Base-by-base conservation (phyloP, 2,329 filamentous ascomycete species). In the Chaetomium sp. region DNA sequence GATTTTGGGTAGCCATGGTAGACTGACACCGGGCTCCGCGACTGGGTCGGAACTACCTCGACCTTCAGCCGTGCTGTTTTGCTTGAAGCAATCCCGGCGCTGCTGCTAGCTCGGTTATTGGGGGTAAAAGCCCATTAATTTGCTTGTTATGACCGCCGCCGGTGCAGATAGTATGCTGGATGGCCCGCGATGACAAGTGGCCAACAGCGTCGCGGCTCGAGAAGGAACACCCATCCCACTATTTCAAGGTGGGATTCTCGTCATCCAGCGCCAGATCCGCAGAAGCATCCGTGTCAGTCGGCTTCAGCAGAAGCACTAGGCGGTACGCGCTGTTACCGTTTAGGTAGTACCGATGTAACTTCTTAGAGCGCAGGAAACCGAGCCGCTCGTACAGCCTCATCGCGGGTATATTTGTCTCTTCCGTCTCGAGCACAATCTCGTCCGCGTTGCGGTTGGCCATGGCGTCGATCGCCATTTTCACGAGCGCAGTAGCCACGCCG, bases 261-360 rank as follows among this genome's bases (percentile, higher is more conserved):
- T 74, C 76, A 27, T 77, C 75, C 25, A 77, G 73, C 3, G 75
- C 76, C 35, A 74, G 66, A 53, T 78, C 76, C 8, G 75, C 70
- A 3, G 73, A 73, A 7, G 74, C 73, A 58, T 82, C 80, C 2
- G 76, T 72, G 56, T 83, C 80, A 45, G 79, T 68, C 3, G 79
- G 72, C 74, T 90, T 93, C 60, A 97, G 79, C 68, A 93, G 89
- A 45, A 99, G 78, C 7, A 98, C 88, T 59, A 99, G 81, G 50
- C 95, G 85, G 76, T 95, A 99, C 1, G 95, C 95, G 63, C 93
- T 96, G 75, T 92, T 99, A 12, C 95, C 95, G 74, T 98, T 99
- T 49, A 99, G 80, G 72, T 99, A 99, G 75, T 99, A 99, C 51
- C 95, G 85, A 77, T 98, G 93, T 60, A 99, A 79, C 66, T 93